Base-by-base conservation (phyloP, 768 basidiomycete genomes). In the Calocera cornea region DNA sequence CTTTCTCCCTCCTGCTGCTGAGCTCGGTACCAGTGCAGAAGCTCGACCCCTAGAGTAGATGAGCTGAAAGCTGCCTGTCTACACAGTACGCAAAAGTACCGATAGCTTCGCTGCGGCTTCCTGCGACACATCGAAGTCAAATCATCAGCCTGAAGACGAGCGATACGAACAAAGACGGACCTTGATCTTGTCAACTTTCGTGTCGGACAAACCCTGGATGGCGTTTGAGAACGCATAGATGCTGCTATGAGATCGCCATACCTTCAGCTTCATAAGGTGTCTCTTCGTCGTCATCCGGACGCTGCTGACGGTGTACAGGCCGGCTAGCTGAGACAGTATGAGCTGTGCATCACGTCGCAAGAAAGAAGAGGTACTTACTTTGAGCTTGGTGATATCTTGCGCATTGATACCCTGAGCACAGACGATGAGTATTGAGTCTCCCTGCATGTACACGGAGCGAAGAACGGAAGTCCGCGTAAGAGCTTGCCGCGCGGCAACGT, bases 101-200 rank as follows among this genome's bases (percentile, higher is more conserved):
- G 49, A 8, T 31, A 40, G 49, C 14, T 1, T 41, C 11, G 33
- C 54, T 27, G n/a, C 22, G 49, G 33, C 44, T 31, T 33, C 67
- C 22, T 34, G 67, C n/a, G 63, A 36, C 54, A n/a, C n/a, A 65
- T 34, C 5, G 63, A 27, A 64, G 19, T 54, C 22, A 65, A 64
- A 64, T 41, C 14, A 65, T 66, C 17, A 19, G n/a, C n/a, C n/a
- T 22, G 40, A 33, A 7, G 41, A 44, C 5, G 16, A 64, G 14
- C 31, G 38, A 27, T n/a, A n/a, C 22, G 33, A 17, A 12, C 31
- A 49, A 41, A 41, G 64, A 70, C 74, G 44, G 67, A 84, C 92
- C 80, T 95, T 95, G 72, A 97, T 90, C 76, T 98, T 98, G 74
- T 98, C 95, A 1, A 98, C 93, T 75, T 98, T 98, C 0, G 95